Base-by-base conservation (phyloP, 306 rosid genomes). In the Dalbergia cultrata region DNA sequence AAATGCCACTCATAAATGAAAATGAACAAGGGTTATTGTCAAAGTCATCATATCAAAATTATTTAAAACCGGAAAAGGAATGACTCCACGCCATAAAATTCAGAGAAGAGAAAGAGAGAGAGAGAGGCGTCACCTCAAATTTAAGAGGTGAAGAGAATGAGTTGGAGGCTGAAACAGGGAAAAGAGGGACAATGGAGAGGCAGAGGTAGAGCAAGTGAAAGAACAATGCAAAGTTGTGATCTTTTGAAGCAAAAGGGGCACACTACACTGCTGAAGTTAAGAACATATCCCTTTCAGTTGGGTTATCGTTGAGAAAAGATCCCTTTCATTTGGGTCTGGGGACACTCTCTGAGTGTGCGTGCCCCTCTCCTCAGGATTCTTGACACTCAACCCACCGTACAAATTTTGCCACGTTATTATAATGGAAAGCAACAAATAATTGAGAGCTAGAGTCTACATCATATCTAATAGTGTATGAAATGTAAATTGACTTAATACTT, bases 41-140 rank as follows among this genome's bases (percentile, higher is more conserved):
- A 62, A 62, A 75, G 63, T 49, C 21, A 62, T 49, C 13, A 31
- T 62, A 45, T 47, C 13, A 5, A 45, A 21, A 45, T 31, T 6
- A 45, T 31, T 6, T 6, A 47, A 17, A 53, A 7, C 8, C 54
- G 5, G 19, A 44, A 10, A 6, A 7, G 19, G 13, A 44, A 44
- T 8, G 50, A 10, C 3, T 10, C 13, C 50, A 74, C 4, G 66
- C 54, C 53, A 39, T 9, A 2, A 37, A 74, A 49, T 64, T 5
- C 7, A 54, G 16, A 58, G 52, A 37, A 18, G 59, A 56, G 22
- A 52, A 33, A 58, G 41, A 57, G n/a, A 44, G 41, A 57, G n/a
- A 44, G 33, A 66, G 72, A 49, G 73, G 62, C 18, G 61, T 81
- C 60, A 82, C 85, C 85, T 82, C 33, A 82, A 50, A 31, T 21